phyloP scores from a whole-genome alignment of 129 eudicot species.

The Chrysanthemum makinoi region DNA sequence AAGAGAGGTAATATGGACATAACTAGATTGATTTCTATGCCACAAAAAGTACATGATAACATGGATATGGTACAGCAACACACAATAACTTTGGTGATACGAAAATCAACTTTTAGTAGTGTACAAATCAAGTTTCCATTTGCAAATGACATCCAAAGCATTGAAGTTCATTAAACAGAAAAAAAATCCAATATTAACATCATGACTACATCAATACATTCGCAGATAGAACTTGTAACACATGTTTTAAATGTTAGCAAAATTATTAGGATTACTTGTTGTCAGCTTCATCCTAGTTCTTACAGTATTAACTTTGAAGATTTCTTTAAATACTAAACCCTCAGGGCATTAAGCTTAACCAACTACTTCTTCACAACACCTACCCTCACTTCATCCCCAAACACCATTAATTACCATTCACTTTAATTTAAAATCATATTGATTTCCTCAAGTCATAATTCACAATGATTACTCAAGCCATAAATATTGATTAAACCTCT shows the following conservation, averaged over 20 bases:
- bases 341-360: constrained; percentile 23
- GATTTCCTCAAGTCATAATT: constrained; percentile 3
- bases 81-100: too few relatives aligned
- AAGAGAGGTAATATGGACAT: too few relatives aligned
- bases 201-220: not conserved
- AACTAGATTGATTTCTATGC: too few relatives aligned
- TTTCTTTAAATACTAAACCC: constrained; percentile 7
- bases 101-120: too few relatives aligned
- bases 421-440: constrained; percentile 1
- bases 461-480: constrained; percentile 13
- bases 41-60: too few relatives aligned
- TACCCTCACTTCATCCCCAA: constrained; percentile 6
- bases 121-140: too few relatives aligned
- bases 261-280: too few relatives aligned
- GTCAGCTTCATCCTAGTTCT: not conserved
- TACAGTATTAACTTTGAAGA: too few relatives aligned
- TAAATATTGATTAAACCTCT: not conserved
- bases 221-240: not conserved
- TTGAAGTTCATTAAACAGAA: not conserved
- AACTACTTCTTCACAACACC: constrained; percentile 6
- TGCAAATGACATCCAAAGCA: not conserved
- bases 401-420: constrained; percentile 13
- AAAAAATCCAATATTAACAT: not conserved
- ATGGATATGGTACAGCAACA: too few relatives aligned
- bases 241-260: too few relatives aligned